A percentile compares a stretch with the other conserved stretches of the same genome.
Conservation (phyloP, 495 filamentous ascomycete genomes). For the Aspergillus bridgeri region DNA sequence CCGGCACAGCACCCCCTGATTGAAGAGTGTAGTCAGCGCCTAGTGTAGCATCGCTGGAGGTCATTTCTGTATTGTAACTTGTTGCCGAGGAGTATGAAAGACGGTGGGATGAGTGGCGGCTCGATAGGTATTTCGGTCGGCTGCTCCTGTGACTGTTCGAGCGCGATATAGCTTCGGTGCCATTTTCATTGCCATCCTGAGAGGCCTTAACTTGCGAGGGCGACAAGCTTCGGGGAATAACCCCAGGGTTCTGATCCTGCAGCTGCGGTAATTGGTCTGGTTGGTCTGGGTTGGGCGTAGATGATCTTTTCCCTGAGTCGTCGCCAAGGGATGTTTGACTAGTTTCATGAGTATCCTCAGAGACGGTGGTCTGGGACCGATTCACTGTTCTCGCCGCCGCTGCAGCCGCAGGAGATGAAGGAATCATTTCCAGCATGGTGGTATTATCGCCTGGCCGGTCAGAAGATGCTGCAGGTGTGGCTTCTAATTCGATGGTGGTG, state of each 20-base stretch:
- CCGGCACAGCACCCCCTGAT: slow-evolving; percentile 73
- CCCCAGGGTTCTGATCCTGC: slow-evolving; percentile 29
- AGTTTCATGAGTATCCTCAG: slow-evolving; percentile 17
- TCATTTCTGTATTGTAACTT: slow-evolving; percentile 57
- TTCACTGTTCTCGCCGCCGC: slow-evolving; percentile 54
- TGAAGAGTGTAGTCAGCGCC: slow-evolving; percentile 86
- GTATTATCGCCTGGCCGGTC: slow-evolving; percentile 44
- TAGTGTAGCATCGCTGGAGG: slow-evolving; percentile 65
- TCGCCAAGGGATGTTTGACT: slow-evolving; percentile 29
- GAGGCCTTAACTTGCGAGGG: slow-evolving; percentile 36
- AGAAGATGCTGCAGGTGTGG: slow-evolving; percentile 20
- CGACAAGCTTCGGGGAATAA: slow-evolving; percentile 29
- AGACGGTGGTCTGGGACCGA: slow-evolving; percentile 23
- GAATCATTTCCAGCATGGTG: slow-evolving; percentile 56
- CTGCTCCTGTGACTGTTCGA: slow-evolving; percentile 38
- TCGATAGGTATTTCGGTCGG: slow-evolving; percentile 70
- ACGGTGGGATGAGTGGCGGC: slow-evolving; percentile 70
- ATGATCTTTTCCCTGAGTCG: slow-evolving; percentile 24
- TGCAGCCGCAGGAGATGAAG: slow-evolving; percentile 65
- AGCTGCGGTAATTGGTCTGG: slow-evolving; percentile 30
- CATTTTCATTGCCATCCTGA: slow-evolving; percentile 29
- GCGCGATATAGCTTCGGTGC: slow-evolving; percentile 22
- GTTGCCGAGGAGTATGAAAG: slow-evolving; percentile 73
- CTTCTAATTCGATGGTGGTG: slow-evolving; percentile 19
- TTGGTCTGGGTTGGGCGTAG: slow-evolving; percentile 23